Evolutionary conservation across 164 flowering plant species (phyloP).

Genomic region (Stephania japonica): DNA sequence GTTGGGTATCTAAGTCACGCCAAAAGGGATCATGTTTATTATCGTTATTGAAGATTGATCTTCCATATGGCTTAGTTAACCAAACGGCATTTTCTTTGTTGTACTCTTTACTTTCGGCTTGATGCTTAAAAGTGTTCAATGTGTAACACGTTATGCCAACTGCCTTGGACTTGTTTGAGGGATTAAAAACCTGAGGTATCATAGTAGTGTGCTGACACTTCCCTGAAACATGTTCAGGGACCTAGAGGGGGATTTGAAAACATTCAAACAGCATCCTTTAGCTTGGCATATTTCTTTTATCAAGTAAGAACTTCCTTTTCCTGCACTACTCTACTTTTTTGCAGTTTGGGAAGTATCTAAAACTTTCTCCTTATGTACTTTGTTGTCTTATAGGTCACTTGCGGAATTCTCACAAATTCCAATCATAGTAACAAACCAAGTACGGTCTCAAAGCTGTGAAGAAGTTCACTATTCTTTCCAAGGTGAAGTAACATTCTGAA

Average conservation of each 20-base stretch:
- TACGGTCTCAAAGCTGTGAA: slow-evolving; percentile 49
- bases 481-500: slow-evolving; percentile 29
- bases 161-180: background rate
- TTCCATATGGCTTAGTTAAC: background rate
- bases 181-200: background rate
- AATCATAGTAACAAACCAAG: slow-evolving; percentile 81
- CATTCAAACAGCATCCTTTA: slow-evolving; percentile 42
- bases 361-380: background rate
- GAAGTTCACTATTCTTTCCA: slow-evolving; percentile 54
- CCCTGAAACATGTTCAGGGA: slow-evolving; percentile 41
- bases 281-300: slow-evolving; percentile 85
- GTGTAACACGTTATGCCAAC: background rate
- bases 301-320: slow-evolving; percentile 40
- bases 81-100: background rate
- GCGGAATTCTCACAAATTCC: slow-evolving; percentile 81
- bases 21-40: too few species aligned
- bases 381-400: slow-evolving; percentile 44
- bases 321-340: background rate
- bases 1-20: too few species aligned
- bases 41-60: background rate
- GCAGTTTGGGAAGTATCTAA: background rate
- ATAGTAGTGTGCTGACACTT: slow-evolving; percentile 3
- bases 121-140: background rate
- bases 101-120: background rate
- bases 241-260: slow-evolving; percentile 29